phyloP scores from a whole-genome alignment of 2,329 filamentous ascomycete species.

The Diaporthe sp. region DNA sequence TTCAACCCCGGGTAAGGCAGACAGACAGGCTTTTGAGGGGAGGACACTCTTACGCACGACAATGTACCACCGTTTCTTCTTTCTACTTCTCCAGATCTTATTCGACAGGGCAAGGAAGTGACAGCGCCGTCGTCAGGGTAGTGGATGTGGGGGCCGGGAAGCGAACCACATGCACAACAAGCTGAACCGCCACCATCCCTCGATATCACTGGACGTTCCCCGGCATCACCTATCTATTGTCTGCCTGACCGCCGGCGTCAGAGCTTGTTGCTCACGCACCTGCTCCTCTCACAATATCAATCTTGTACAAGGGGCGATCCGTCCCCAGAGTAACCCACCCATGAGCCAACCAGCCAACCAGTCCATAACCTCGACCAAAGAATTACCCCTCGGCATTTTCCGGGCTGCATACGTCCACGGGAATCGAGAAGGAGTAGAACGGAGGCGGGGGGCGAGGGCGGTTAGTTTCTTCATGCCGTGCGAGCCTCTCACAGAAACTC shows the following conservation, averaged over 20 bases:
- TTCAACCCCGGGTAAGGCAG: constrained; percentile 3
- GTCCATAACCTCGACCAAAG: not conserved
- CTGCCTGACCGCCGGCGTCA: not conserved
- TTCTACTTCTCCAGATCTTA: too few species aligned
- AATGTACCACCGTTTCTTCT: not conserved
- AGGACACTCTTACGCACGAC: not conserved
- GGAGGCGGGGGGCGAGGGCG: not conserved
- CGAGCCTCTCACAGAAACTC: constrained; percentile 7
- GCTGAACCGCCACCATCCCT: not conserved
- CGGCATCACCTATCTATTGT: not conserved
- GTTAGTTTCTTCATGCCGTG: not conserved
- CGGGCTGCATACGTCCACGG: not conserved
- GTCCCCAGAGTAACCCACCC: constrained; percentile 5
- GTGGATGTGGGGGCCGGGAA: not conserved
- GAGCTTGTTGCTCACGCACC: not conserved
- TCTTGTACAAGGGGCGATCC: not conserved
- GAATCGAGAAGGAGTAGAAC: not conserved
- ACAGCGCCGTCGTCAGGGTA: not conserved
- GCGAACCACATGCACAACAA: not conserved
- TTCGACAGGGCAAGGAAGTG: not conserved
- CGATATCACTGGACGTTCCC: not conserved
- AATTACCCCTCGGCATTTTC: not conserved
- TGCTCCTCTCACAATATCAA: not conserved
- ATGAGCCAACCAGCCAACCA: not conserved
- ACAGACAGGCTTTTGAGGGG: not conserved